A percentile compares a stretch with the other conserved stretches of the same genome.
phyloP scores from a whole-genome alignment of 805 yeast genomes.

The Schizosaccharomyces lindneri region DNA sequence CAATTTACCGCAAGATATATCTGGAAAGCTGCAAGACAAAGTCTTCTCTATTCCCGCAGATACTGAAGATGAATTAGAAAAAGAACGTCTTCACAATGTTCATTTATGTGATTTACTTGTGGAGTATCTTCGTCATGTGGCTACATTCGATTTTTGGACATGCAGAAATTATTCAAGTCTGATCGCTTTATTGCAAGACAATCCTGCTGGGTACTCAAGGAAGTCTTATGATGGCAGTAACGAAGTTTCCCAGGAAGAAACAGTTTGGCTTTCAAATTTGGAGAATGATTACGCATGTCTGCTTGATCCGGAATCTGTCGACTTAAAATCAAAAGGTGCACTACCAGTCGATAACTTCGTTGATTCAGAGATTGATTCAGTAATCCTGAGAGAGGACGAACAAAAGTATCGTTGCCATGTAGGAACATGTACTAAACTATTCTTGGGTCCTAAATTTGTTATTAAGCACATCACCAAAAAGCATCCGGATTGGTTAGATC shows the following conservation, averaged over 20 bases:
- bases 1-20: no score
- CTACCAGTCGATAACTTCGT: slow-evolving; percentile 4
- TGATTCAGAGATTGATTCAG: slow-evolving; percentile 4
- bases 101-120: background rate
- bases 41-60: no score
- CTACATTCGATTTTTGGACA: background rate
- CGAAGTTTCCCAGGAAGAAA: background rate
- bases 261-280: background rate
- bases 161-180: background rate
- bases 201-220: background rate
- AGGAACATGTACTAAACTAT: slow-evolving; percentile 7
- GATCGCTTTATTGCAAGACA: background rate
- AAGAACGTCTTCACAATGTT: background rate
- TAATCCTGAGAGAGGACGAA: slow-evolving; percentile 7
- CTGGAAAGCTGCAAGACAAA: no score
- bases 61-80: no score
- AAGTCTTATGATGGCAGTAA: background rate
- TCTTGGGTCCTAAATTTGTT: slow-evolving; percentile 8
- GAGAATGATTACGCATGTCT: background rate
- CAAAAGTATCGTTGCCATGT: slow-evolving; percentile 8
- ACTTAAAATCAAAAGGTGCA: slow-evolving; percentile 6
- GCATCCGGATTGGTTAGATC: slow-evolving; percentile 6
- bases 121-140: slow-evolving; percentile 6
- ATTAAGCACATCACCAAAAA: slow-evolving; percentile 7
- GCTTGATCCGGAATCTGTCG: slow-evolving; percentile 4